A percentile compares a stretch with the other conserved stretches of the same genome.
Conservation (phyloP, 2,329 filamentous ascomycete species). For the Laburnicola sp. region DNA sequence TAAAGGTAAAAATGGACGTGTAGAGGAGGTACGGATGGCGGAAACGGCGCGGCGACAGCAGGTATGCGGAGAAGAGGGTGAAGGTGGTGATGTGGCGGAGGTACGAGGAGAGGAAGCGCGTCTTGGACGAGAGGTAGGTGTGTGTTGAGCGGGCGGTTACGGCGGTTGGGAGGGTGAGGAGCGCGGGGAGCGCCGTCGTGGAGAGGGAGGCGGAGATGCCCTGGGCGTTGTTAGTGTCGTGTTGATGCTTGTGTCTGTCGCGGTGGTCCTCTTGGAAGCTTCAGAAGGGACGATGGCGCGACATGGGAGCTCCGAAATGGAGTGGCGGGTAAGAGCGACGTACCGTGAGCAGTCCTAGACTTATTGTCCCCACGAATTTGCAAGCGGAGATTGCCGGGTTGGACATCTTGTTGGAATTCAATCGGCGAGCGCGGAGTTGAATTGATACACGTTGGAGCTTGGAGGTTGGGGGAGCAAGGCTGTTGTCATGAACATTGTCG, state of each 20-base stretch:
- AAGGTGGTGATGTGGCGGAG: conserved; percentile 68
- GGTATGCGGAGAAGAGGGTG: conserved; percentile 76
- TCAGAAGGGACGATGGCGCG: conserved; percentile 7
- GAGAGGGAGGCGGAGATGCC: conserved; percentile 86
- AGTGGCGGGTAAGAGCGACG: conserved; percentile 43
- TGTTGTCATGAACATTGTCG: conserved; percentile 23
- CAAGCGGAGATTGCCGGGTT: conserved; percentile 72
- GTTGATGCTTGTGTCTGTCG: not conserved
- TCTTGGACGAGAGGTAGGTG: conserved; percentile 63
- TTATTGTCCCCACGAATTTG: conserved; percentile 93
- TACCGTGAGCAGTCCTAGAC: conserved; percentile 85
- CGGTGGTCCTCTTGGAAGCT: not conserved
- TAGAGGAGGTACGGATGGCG: conserved; percentile 91
- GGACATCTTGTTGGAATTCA: conserved; percentile 53
- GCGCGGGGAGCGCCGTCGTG: conserved; percentile 74
- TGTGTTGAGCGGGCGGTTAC: conserved; percentile 64
- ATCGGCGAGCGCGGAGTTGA: conserved; percentile 4
- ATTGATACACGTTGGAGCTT: conserved; percentile 6
- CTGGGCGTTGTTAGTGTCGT: conserved; percentile 52
- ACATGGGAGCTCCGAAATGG: conserved; percentile 8
- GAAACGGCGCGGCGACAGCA: conserved; percentile 71
- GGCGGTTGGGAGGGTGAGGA: conserved; percentile 79
- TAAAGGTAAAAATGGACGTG: conserved; percentile 69
- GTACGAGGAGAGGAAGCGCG: conserved; percentile 60
- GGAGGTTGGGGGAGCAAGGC: conserved; percentile 8